Conservation (phyloP, 768 basidiomycete species). For the Termitomyces sp. region DNA sequence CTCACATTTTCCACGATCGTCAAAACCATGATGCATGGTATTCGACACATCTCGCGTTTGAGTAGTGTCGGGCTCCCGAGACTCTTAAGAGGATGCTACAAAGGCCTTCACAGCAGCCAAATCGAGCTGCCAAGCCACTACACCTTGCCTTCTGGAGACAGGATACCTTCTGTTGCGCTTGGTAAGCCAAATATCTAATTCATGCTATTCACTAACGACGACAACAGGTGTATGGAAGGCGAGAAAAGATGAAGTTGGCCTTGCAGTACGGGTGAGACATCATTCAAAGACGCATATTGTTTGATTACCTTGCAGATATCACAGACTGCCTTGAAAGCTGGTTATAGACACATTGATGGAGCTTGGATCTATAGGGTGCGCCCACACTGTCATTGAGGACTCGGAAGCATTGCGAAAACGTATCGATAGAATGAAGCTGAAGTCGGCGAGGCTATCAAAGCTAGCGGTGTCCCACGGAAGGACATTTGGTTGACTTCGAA, state of each 20-base stretch:
- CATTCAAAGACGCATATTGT: background rate
- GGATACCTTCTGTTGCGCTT: conserved; percentile 62
- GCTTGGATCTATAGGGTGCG: conserved; percentile 65
- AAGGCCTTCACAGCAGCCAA: conserved; percentile 5
- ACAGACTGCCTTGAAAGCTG: conserved; percentile 52
- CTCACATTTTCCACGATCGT: background rate
- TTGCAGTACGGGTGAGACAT: conserved; percentile 56
- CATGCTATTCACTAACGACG: background rate
- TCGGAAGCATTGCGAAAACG: background rate
- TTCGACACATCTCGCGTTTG: conserved; percentile 3
- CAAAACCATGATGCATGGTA: conserved; percentile 1
- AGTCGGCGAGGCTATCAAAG: conserved; percentile 56
- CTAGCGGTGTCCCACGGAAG: conserved; percentile 54
- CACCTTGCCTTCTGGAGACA: conserved; percentile 59
- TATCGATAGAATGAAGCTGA: conserved; percentile 58
- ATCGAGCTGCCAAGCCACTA: conserved; percentile 40
- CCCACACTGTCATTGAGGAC: background rate
- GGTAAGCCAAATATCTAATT: conserved; percentile 31
- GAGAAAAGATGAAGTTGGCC: conserved; percentile 50
- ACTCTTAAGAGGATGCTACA: background rate
- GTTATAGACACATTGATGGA: conserved; percentile 70
- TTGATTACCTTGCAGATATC: background rate
- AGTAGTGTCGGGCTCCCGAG: background rate
- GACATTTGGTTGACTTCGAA: conserved; percentile 69
- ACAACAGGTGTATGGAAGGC: conserved; percentile 60